A percentile compares a stretch with the other conserved stretches of the same genome.
phyloP scores from a whole-genome alignment of 495 filamentous ascomycete species.

The Pyrenula massariospora region DNA sequence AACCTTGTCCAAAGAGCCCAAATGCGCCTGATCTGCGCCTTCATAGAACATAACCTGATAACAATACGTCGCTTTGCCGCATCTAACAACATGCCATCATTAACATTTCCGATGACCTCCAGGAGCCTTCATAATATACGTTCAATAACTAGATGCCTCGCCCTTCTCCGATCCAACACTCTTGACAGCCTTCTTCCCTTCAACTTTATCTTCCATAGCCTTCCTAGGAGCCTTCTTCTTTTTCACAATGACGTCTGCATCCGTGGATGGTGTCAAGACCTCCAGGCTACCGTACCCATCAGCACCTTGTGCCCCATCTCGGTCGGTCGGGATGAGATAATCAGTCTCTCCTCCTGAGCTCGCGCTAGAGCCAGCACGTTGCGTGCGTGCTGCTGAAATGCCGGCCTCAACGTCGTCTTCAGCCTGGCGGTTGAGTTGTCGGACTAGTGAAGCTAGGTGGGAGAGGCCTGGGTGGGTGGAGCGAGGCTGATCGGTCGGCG shows the following conservation, averaged over 20 bases:
- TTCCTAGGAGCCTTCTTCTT: neutral
- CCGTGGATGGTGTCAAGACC: neutral
- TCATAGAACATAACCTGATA: too few species aligned
- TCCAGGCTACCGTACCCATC: neutral
- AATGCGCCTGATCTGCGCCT: too few species aligned
- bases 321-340: neutral
- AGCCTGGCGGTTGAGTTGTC: neutral
- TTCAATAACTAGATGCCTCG: too few species aligned
- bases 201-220: too few species aligned
- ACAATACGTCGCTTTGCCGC: too few species aligned
- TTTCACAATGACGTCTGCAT: neutral
- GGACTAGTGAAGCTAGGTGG: neutral
- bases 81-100: too few species aligned
- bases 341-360: neutral
- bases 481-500: neutral
- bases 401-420: neutral
- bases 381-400: too few species aligned
- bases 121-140: too few species aligned
- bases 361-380: neutral
- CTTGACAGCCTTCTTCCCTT: too few species aligned
- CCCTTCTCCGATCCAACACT: too few species aligned
- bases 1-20: too few species aligned
- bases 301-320: neutral
- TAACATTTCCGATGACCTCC: too few species aligned
- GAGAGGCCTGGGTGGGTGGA: neutral